Evolutionary conservation across 164 flowering plant species (phyloP).

Genomic region (Euptelea pleiosperma): DNA sequence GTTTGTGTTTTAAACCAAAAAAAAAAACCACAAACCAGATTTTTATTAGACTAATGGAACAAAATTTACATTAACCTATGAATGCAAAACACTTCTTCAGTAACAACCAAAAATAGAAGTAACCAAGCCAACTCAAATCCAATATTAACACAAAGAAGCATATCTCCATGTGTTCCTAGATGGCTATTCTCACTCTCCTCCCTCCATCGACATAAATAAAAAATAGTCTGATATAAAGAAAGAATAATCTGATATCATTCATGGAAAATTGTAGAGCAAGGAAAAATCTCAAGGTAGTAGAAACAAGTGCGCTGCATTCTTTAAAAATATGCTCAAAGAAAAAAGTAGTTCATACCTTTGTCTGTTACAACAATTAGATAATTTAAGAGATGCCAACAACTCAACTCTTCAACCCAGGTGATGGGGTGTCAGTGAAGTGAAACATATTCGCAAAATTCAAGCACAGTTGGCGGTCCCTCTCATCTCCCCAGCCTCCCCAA

Average conservation of each 20-base stretch:
- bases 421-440: slow-evolving; percentile 20
- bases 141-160: too few relatives aligned
- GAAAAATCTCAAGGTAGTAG: neutral
- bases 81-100: too few relatives aligned
- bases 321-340: neutral
- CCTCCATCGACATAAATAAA: neutral
- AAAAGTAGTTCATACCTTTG: neutral
- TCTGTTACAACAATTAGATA: slow-evolving; percentile 1
- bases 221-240: neutral
- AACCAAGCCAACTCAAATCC: neutral
- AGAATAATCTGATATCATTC: neutral
- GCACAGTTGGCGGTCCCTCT: slow-evolving; percentile 75
- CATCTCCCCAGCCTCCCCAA: slow-evolving; percentile 99
- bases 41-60: too few relatives aligned
- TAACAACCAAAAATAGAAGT: neutral
- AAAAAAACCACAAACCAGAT: too few relatives aligned
- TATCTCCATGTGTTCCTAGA: too few relatives aligned
- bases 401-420: slow-evolving; percentile 17
- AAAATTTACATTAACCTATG: too few relatives aligned
- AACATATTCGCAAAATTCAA: slow-evolving; percentile 70
- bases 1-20: too few relatives aligned
- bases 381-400: neutral
- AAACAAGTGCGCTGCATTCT: neutral
- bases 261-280: neutral
- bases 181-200: neutral